Conservation (phyloP, 768 basidiomycete genomes). For the Rhizopogon rudus region DNA sequence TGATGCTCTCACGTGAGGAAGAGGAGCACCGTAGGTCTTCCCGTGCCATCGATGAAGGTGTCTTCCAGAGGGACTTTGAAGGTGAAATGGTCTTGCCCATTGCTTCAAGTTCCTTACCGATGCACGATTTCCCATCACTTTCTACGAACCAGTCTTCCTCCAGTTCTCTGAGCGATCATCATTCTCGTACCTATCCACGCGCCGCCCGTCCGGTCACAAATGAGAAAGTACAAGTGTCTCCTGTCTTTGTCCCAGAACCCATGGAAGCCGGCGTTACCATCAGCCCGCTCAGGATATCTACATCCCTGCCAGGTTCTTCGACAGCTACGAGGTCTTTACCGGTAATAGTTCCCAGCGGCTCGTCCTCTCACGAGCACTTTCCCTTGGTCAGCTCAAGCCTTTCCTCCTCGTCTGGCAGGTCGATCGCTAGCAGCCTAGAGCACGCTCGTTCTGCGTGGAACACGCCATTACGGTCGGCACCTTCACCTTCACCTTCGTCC, state of each 20-base stretch:
- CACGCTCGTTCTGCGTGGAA: constrained; percentile 33
- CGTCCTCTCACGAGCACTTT: constrained; percentile 26
- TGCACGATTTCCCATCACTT: constrained; percentile 2
- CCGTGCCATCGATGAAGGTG: constrained; percentile 41
- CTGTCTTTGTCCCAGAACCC: constrained; percentile 44
- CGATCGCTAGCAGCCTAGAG: constrained; percentile 9
- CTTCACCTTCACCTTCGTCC: constrained; percentile 1
- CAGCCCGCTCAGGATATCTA: constrained; percentile 19
- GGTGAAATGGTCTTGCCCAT: constrained; percentile 21
- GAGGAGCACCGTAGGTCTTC: constrained; percentile 25
- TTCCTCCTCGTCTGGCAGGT: constrained; percentile 16
- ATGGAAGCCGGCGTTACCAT: constrained; percentile 45
- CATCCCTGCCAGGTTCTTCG: constrained; percentile 4
- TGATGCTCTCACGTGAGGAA: constrained; percentile 86
- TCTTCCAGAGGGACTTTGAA: constrained; percentile 55
- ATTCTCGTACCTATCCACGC: constrained; percentile 25
- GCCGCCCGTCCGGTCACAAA: constrained; percentile 30
- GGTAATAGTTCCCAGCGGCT: constrained; percentile 2
- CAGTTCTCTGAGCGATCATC: constrained; percentile 15
- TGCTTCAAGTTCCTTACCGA: constrained; percentile 17
- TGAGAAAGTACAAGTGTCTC: constrained; percentile 53
- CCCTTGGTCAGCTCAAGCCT: constrained; percentile 28
- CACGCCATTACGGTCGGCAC: constrained; percentile 26
- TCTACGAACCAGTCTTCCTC: constrained; percentile 14
- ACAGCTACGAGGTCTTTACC: constrained; percentile 8